These are phyloP conservation scores for Scytalidium sp. DNA, from an alignment of 2,329 filamentous ascomycete species.

Conservation along the genomic window DNA sequence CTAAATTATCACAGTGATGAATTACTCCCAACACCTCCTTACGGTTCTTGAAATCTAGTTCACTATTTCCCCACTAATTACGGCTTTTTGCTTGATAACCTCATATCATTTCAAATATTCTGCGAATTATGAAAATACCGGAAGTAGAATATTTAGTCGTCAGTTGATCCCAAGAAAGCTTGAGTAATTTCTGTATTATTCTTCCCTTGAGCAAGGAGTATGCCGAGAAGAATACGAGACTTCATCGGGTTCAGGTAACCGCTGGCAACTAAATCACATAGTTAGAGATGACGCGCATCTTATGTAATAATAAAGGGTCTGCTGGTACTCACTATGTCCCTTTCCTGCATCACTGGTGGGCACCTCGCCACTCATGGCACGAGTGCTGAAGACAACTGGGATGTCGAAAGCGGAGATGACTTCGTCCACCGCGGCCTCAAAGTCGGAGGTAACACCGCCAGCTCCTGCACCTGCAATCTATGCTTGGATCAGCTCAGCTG, in stretches of 20 bases:
- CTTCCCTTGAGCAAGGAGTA: slow-evolving; percentile 17
- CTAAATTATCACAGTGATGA: too few relatives aligned
- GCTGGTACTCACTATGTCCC: too few relatives aligned
- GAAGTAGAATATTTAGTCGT: too few relatives aligned
- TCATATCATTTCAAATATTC: too few relatives aligned
- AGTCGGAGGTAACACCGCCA: slow-evolving; percentile 43
- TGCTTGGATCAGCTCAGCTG: background rate
- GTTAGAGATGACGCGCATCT: slow-evolving; percentile 24
- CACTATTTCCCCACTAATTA: too few relatives aligned
- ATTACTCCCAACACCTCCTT: too few relatives aligned
- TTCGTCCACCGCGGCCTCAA: slow-evolving; percentile 36
- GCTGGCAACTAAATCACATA: slow-evolving; percentile 31
- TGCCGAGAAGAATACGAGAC: slow-evolving; percentile 46
- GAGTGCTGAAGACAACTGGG: slow-evolving; percentile 48
- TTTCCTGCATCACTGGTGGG: slow-evolving; percentile 8
- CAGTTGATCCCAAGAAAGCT: slow-evolving; percentile 9
- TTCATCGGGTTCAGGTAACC: slow-evolving; percentile 56
- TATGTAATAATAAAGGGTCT: slow-evolving; percentile 39
- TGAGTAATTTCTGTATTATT: slow-evolving; percentile 17
- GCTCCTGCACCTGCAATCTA: slow-evolving; percentile 51
- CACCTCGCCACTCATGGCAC: slow-evolving; percentile 43
- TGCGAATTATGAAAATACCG: too few relatives aligned
- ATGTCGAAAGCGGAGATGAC: slow-evolving; percentile 42
- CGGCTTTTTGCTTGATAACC: too few relatives aligned
- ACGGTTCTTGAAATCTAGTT: too few relatives aligned